Percentiles rank a stretch among this genome's conserved stretches.
Evolutionary conservation across 257 asterid genomes (phyloP).

Genomic region (Lithospermum erythrorhizon): DNA sequence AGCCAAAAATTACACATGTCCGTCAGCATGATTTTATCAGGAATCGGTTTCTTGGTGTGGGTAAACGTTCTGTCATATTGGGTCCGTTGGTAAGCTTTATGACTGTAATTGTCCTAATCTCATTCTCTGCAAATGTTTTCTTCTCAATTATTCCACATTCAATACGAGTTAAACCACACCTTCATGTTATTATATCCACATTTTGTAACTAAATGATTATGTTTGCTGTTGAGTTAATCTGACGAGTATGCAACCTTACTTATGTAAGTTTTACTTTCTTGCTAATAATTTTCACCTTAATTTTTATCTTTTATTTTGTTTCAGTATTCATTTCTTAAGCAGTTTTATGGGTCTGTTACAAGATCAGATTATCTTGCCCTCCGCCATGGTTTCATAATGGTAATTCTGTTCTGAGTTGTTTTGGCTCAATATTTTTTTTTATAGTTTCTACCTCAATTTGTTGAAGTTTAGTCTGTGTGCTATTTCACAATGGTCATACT

Average conservation of each 20-base stretch:
- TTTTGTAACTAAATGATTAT: no score
- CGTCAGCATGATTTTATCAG: slow-evolving; percentile 84
- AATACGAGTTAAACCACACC: no score
- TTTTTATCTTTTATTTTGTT: slow-evolving; percentile 6
- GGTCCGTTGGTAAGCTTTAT: slow-evolving; percentile 70
- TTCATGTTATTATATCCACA: no score
- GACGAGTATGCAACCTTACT: no score
- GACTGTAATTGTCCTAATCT: not conserved
- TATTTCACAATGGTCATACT: not conserved
- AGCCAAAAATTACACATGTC: slow-evolving; percentile 56
- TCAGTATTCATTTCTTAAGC: slow-evolving; percentile 85
- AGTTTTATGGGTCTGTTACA: slow-evolving; percentile 88
- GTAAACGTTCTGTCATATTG: slow-evolving; percentile 37
- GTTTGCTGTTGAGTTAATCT: no score
- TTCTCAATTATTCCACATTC: no score
- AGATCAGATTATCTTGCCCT: slow-evolving; percentile 81
- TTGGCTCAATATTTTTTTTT: not conserved
- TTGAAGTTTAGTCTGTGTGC: not conserved
- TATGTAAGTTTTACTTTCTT: not conserved
- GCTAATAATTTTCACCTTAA: not conserved
- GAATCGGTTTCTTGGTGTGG: slow-evolving; percentile 65
- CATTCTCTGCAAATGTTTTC: not conserved
- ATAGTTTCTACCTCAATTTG: not conserved
- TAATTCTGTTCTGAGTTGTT: slow-evolving; percentile 11
- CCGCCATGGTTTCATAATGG: slow-evolving; percentile 84